Base-by-base conservation (phyloP, 2,329 filamentous ascomycete genomes). In the Trichoderma sp. region DNA sequence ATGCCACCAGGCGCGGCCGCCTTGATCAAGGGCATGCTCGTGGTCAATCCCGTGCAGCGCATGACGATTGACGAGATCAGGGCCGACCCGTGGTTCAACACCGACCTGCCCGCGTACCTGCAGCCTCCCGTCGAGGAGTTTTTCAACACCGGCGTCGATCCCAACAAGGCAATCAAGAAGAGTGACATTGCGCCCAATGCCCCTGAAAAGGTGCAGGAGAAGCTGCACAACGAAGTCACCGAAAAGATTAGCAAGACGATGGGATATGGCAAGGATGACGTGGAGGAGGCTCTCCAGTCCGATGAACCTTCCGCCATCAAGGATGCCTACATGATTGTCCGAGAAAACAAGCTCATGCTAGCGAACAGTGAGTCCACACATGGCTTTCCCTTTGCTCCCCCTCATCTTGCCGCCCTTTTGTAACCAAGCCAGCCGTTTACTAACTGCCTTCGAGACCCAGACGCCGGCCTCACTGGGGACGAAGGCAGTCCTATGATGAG, bases 221-320 rank as follows among this genome's bases (percentile, higher is more conserved):
- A 93, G 78, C 85, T 99, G 30, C 93, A 98, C 75, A 88, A 95
- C 67, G 90, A 92, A 69, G 94, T 98, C 3, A 94, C 96, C 6
- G 90, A 93, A 66, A 98, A 98, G 81, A 90, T 99, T 61, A 95
- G 94, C 73, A 95, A 94, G 79, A 97, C 93, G 0, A 98, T 99
- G 93, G 95, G 95, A 67, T 99, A 99, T 75, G 93, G 90, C 43
- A 94, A 92, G 75, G 90, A 90, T 67, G 95, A 99, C 80, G 94
- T 99, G 61, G 91, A 97, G 74, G 95, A 98, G 77, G 94, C 95
- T 24, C 81, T 99, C 68, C 90, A 90, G 72, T 93, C 92, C 64
- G 88, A 95, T 61, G 95, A 99, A 76, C 95, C 95, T 14, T 98
- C 93, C 66, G 93, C 95, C 12, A 97, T 99, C 82, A 99, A 99